Evolutionary conservation across 176 grass and related monocot species (phyloP), one percentile per base, ranked within the genome.

Genomic region (Metroxylon sagu): DNA sequence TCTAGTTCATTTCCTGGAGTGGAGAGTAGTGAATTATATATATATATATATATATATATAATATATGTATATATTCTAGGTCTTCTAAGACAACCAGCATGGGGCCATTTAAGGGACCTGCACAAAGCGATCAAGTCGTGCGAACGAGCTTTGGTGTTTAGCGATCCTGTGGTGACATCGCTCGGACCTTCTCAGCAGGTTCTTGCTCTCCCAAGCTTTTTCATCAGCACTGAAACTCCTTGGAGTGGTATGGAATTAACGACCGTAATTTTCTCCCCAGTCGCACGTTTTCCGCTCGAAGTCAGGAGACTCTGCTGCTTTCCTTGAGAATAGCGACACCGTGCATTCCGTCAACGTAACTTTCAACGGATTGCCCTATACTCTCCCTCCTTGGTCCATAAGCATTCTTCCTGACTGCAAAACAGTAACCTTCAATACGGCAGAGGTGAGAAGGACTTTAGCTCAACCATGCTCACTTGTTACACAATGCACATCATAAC

Each of bases 391-490:
- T 79, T 98, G 93, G 93, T 98, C 93, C 63, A 98, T 98, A 54
- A 98, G 93, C 79, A 85, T 98, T 64, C 88, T 98, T 80, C 84
- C 93, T 59, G 93, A 98, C 69, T 98, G 93, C 71, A 92, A 73
- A 65, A 98, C 80, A 62, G 84, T 92, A 4, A 79, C 89, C 52
- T 98, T 89, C 63, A 98, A 98, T 62, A 98, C 82, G 54, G 93
- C 93, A 75, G 92, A 81, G 7, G 93, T 98, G 79, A 76, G 81
- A 18, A 27, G n/a, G n/a, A n/a, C n/a, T n/a, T n/a, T n/a, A n/a
- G n/a, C n/a, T n/a, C n/a, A n/a, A n/a, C n/a, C n/a, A n/a, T n/a
- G n/a, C n/a, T n/a, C n/a, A n/a, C n/a, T n/a, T n/a, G n/a, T n/a
- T n/a, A n/a, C 79, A 26, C 7, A 57, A n/a, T n/a, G n/a, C n/a